A percentile compares a stretch with the other conserved stretches of the same genome.
Conservation (phyloP, 1,284 basidiomycete species). For the Apiotrichum laibachii region DNA sequence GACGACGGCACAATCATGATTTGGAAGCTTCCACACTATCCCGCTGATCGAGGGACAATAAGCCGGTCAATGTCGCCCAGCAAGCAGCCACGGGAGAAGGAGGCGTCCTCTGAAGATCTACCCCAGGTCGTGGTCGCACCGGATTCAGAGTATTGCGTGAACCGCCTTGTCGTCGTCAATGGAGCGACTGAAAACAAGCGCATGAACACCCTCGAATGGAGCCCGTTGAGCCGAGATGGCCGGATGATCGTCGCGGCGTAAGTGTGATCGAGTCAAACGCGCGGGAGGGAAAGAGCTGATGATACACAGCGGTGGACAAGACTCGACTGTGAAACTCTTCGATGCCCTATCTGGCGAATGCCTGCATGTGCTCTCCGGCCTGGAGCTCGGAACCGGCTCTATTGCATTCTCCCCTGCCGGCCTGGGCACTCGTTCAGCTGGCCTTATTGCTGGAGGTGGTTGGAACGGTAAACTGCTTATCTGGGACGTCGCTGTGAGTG, state of each 20-base stretch:
- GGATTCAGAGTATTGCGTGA: conserved; percentile 33
- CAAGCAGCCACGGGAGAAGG: conserved; percentile 21
- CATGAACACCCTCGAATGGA: conserved; percentile 45
- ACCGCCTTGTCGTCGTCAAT: conserved; percentile 36
- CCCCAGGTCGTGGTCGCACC: conserved; percentile 26
- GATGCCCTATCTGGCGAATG: conserved; percentile 36
- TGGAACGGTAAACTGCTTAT: conserved; percentile 41
- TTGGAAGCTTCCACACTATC: conserved; percentile 41
- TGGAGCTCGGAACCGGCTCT: conserved; percentile 41
- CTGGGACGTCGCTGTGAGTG: conserved; percentile 42
- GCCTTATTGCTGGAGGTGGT: conserved; percentile 40
- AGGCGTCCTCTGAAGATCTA: conserved; percentile 24
- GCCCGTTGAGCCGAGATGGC: conserved; percentile 26
- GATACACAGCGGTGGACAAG: conserved; percentile 38
- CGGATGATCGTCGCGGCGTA: conserved; percentile 46
- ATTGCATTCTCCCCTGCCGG: conserved; percentile 40
- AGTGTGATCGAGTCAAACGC: conserved; percentile 16
- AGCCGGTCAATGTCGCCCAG: conserved; percentile 22
- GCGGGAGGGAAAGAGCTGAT: too few species aligned
- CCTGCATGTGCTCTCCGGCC: conserved; percentile 32
- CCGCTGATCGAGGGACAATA: conserved; percentile 26
- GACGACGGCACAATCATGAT: conserved; percentile 46
- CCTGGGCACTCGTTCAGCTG: conserved; percentile 17
- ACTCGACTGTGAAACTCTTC: conserved; percentile 45
- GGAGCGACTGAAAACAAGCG: conserved; percentile 39